Evolutionary conservation across 495 filamentous ascomycete genomes (phyloP).

Genomic region (Tuber borchii): DNA sequence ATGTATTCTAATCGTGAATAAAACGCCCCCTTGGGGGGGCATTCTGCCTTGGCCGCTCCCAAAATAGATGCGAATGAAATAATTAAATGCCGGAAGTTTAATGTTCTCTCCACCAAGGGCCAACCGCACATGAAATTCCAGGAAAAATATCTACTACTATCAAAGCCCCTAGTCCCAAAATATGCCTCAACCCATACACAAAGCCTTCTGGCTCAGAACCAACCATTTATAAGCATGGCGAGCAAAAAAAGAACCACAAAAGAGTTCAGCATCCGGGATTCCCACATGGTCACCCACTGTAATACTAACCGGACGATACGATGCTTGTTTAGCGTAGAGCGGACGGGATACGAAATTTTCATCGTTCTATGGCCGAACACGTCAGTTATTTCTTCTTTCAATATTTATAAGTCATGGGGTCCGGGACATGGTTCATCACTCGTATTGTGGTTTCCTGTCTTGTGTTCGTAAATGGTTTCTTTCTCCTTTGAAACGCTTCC

Average conservation of each 20-base stretch:
- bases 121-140: not conserved
- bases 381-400: not conserved
- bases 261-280: constrained; percentile 5
- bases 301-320: constrained; percentile 2
- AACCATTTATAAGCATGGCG: not conserved
- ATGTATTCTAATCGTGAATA: too few species aligned
- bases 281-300: constrained; percentile 3
- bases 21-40: too few species aligned
- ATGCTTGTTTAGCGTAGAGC: not conserved
- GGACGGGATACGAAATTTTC: constrained; percentile 1
- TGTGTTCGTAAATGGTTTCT: too few species aligned
- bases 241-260: not conserved
- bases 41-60: too few species aligned
- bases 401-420: not conserved
- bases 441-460: not conserved
- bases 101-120: not conserved
- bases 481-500: too few species aligned
- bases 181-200: not conserved
- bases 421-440: not conserved
- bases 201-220: not conserved
- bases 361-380: not conserved
- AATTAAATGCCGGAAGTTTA: not conserved
- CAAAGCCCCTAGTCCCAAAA: not conserved
- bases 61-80: too few species aligned
- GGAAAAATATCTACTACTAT: not conserved